A percentile compares a stretch with the other conserved stretches of the same genome.
Evolutionary conservation across 73 alveolate species (phyloP).

Genomic region (Breviolum minutum): DNA sequence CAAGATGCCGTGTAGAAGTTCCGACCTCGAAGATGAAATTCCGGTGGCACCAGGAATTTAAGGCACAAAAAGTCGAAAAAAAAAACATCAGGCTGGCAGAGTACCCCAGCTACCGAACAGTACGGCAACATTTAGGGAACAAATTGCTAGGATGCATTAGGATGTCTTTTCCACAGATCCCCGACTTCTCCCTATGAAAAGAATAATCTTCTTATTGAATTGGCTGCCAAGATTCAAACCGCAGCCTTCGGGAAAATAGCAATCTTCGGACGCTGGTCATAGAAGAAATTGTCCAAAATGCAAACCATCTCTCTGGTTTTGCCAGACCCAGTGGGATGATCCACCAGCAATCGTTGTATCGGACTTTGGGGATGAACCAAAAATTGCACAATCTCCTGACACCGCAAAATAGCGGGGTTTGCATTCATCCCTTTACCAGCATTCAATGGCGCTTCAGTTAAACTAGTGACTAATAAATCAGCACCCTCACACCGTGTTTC

Average conservation of each 20-base stretch:
- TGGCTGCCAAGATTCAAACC: background rate
- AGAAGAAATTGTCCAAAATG: conserved; percentile 47
- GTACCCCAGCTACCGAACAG: too few species aligned
- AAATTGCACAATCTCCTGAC: conserved; percentile 24
- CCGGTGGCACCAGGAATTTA: background rate
- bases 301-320: conserved; percentile 73
- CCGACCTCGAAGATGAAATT: conserved; percentile 33
- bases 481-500: too few species aligned
- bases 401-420: too few species aligned
- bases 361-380: conserved; percentile 40
- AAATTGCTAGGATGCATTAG: too few species aligned
- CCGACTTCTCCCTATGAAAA: background rate
- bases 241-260: conserved; percentile 57
- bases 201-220: background rate
- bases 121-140: too few species aligned
- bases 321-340: conserved; percentile 92
- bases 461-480: background rate
- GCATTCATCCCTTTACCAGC: background rate
- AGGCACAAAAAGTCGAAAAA: background rate
- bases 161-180: too few species aligned
- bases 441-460: too few species aligned
- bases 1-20: background rate
- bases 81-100: too few species aligned
- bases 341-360: conserved; percentile 75
- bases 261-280: conserved; percentile 70